Evolutionary conservation across 208 protist species (phyloP).

Genomic region (Novymonas esmeraldas): DNA sequence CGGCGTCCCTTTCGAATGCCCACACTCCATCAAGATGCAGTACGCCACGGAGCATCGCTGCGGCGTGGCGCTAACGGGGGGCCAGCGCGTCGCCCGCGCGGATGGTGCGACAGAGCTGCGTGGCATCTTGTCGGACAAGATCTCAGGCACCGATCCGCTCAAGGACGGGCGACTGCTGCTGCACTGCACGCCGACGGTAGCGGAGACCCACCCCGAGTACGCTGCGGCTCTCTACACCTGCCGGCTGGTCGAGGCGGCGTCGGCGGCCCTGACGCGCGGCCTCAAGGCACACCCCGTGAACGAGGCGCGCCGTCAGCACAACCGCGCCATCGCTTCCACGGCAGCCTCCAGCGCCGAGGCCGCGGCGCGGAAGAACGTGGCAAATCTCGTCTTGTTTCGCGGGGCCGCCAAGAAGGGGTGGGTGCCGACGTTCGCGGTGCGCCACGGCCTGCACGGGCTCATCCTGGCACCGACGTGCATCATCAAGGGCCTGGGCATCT

Average conservation of each 20-base stretch:
- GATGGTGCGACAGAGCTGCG: conserved; percentile 11
- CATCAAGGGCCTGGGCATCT: conserved; percentile 65
- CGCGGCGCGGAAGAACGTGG: conserved; percentile 36
- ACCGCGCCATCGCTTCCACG: conserved; percentile 14
- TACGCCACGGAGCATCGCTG: conserved; percentile 84
- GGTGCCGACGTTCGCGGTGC: conserved; percentile 61
- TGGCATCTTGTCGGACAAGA: conserved; percentile 53
- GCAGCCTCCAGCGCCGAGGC: background rate
- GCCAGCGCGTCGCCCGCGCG: conserved; percentile 5
- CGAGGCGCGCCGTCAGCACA: conserved; percentile 32
- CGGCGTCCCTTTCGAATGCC: conserved; percentile 43
- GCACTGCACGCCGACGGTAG: conserved; percentile 52
- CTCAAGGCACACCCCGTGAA: conserved; percentile 67
- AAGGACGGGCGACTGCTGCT: conserved; percentile 50
- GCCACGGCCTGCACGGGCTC: conserved; percentile 58
- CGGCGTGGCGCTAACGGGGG: conserved; percentile 64
- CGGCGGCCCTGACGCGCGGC: conserved; percentile 34
- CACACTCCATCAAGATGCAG: conserved; percentile 54
- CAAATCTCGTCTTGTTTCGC: conserved; percentile 70
- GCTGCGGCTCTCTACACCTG: conserved; percentile 58
- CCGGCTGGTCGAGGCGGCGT: conserved; percentile 67
- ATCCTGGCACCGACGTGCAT: conserved; percentile 76
- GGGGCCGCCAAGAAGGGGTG: conserved; percentile 70
- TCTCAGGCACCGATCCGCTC: conserved; percentile 74
- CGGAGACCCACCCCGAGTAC: conserved; percentile 48